Percentiles rank a stretch among this genome's conserved stretches.
These are phyloP conservation scores for Blastobotrys arbuscula DNA, from an alignment of 1,139 yeast genomes.

Conservation along the genomic window DNA sequence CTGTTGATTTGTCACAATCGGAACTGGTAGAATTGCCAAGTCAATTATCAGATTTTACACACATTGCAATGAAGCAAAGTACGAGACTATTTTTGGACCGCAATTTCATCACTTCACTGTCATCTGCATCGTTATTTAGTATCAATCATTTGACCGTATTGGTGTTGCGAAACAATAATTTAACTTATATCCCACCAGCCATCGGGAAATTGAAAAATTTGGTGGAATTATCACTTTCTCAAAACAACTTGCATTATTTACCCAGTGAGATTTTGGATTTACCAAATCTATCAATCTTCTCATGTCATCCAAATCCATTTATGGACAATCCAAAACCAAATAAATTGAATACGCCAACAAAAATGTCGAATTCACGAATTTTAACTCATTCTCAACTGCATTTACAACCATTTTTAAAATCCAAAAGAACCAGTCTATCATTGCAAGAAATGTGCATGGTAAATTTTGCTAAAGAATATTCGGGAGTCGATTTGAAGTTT, in stretches of 20 bases:
- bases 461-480: not conserved
- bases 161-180: slow-evolving; percentile 47
- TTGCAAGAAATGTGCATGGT: slow-evolving; percentile 11
- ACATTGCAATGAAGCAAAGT: slow-evolving; percentile 33
- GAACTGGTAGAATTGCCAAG: slow-evolving; percentile 46
- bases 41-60: slow-evolving; percentile 49
- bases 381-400: slow-evolving; percentile 1
- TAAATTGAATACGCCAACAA: too few species aligned
- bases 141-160: slow-evolving; percentile 49
- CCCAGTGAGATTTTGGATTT: slow-evolving; percentile 52
- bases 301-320: slow-evolving; percentile 46
- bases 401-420: not conserved
- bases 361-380: not conserved
- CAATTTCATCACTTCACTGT: slow-evolving; percentile 46
- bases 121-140: slow-evolving; percentile 48
- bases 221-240: slow-evolving; percentile 46
- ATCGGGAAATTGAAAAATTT: slow-evolving; percentile 43
- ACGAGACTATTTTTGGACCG: slow-evolving; percentile 45
- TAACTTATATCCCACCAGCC: slow-evolving; percentile 48
- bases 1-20: slow-evolving; percentile 42
- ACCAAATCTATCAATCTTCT: slow-evolving; percentile 40
- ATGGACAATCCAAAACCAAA: slow-evolving; percentile 16
- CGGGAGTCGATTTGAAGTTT: not conserved
- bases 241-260: slow-evolving; percentile 46
- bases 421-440: not conserved